phyloP scores from a whole-genome alignment of 1,284 basidiomycete species.

The Malassezia brasiliensis region DNA sequence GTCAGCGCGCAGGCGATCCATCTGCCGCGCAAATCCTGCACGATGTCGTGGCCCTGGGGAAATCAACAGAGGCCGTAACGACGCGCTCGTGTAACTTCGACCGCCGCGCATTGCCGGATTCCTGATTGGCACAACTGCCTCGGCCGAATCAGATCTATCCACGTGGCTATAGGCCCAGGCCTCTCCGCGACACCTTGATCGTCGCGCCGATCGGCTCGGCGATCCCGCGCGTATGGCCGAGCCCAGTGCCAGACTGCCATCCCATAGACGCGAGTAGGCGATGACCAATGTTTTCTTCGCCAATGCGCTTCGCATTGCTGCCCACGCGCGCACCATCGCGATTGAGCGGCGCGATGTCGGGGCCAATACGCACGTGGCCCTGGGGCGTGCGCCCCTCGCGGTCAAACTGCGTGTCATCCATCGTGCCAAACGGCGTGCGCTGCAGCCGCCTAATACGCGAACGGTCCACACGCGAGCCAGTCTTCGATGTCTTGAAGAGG shows the following conservation, averaged over 20 bases:
- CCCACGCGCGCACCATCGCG: slow-evolving; percentile 42
- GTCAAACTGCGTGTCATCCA: slow-evolving; percentile 23
- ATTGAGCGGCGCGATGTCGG: slow-evolving; percentile 28
- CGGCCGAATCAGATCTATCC: not conserved
- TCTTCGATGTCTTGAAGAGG: slow-evolving; percentile 38
- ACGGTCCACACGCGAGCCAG: slow-evolving; percentile 24
- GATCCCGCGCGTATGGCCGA: slow-evolving; percentile 36
- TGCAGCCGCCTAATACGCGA: slow-evolving; percentile 27
- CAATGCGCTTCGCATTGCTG: slow-evolving; percentile 39
- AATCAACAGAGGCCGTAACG: not conserved
- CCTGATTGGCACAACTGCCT: not conserved
- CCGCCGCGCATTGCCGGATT: not conserved
- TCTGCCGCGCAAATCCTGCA: not conserved
- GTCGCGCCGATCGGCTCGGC: slow-evolving; percentile 40
- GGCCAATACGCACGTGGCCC: slow-evolving; percentile 18
- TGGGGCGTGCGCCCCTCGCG: slow-evolving; percentile 20
- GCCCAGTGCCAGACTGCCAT: slow-evolving; percentile 39
- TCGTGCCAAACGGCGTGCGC: slow-evolving; percentile 22
- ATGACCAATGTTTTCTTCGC: slow-evolving; percentile 44
- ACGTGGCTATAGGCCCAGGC: slow-evolving; percentile 26
- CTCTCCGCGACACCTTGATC: slow-evolving; percentile 39
- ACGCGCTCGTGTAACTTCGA: slow-evolving; percentile 5
- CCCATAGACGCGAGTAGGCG: slow-evolving; percentile 42
- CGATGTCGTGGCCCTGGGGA: slow-evolving; percentile 2
- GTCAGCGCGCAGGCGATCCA: not conserved